Conservation (phyloP, 1,139 yeast genomes). For the Arxiozyma slooffiae region DNA sequence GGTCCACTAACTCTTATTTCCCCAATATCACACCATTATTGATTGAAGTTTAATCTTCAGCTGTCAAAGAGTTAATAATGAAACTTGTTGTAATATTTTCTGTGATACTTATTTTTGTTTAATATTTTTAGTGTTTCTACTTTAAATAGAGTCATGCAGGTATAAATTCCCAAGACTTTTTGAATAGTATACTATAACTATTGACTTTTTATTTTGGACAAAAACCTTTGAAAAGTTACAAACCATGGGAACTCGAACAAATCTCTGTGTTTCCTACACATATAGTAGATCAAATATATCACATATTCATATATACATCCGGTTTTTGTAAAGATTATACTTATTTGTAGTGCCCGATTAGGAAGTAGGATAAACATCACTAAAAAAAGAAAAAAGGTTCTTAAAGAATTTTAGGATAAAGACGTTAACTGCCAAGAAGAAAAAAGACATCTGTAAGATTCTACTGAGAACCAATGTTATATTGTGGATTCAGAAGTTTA, state of each 20-base stretch:
- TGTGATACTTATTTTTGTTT: not conserved
- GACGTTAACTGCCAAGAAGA: not conserved
- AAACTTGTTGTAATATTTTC: not conserved
- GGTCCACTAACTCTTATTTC: conserved; percentile 18
- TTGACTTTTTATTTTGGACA: not conserved
- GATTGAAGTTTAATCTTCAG: not conserved
- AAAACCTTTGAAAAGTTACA: too few species aligned
- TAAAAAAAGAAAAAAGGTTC: too few species aligned
- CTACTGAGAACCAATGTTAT: not conserved
- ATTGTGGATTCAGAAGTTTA: not conserved
- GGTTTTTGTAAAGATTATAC: too few species aligned
- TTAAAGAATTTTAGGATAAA: not conserved
- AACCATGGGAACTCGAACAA: not conserved
- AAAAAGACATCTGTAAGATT: not conserved
- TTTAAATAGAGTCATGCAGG: not conserved
- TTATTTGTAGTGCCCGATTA: not conserved
- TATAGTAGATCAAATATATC: too few species aligned
- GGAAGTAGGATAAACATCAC: not conserved
- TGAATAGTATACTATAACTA: not conserved
- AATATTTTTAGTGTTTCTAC: not conserved
- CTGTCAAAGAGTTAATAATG: not conserved
- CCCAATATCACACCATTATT: not conserved
- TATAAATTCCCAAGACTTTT: not conserved
- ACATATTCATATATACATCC: not conserved
- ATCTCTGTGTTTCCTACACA: too few species aligned